Conservation (phyloP, 352 stramenopile genomes). For the Globisporangium solare region DNA sequence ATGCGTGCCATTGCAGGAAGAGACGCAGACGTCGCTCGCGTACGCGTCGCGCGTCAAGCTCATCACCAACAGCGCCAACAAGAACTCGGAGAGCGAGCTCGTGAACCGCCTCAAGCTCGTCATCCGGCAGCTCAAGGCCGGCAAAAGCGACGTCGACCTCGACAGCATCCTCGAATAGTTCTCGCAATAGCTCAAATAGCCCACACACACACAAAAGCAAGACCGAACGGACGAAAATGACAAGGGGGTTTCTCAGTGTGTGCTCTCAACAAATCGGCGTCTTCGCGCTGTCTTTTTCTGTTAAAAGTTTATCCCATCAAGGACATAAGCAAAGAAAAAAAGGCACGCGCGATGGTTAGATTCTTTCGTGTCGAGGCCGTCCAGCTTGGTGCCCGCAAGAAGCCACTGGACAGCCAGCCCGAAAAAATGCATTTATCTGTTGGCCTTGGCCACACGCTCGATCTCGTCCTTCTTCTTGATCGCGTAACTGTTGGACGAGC, state of each 20-base stretch:
- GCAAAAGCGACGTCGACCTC: conserved; percentile 64
- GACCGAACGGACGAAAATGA: no score
- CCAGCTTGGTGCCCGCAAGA: not conserved
- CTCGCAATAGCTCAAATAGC: no score
- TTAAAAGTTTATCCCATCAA: conserved; percentile 30
- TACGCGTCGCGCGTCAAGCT: conserved; percentile 85
- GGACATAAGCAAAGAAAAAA: conserved; percentile 23
- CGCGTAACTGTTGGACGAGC: conserved; percentile 99
- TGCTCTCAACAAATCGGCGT: conserved; percentile 88
- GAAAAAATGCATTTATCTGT: conserved; percentile 93
- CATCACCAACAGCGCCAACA: conserved; percentile 87
- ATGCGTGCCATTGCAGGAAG: conserved; percentile 33
- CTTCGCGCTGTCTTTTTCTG: conserved; percentile 25
- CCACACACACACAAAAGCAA: not conserved
- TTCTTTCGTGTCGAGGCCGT: no score
- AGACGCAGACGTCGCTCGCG: conserved; percentile 78
- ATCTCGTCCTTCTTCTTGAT: conserved; percentile 99
- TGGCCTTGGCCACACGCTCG: conserved; percentile 99
- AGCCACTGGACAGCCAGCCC: not conserved
- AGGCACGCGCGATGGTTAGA: conserved; percentile 17
- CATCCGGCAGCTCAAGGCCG: conserved; percentile 71
- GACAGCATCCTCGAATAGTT: conserved; percentile 59
- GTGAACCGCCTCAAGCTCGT: conserved; percentile 79
- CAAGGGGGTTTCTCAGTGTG: conserved; percentile 14
- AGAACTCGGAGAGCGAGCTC: conserved; percentile 80